Base-by-base conservation (phyloP, 768 basidiomycete genomes). In the Russula sp. region DNA sequence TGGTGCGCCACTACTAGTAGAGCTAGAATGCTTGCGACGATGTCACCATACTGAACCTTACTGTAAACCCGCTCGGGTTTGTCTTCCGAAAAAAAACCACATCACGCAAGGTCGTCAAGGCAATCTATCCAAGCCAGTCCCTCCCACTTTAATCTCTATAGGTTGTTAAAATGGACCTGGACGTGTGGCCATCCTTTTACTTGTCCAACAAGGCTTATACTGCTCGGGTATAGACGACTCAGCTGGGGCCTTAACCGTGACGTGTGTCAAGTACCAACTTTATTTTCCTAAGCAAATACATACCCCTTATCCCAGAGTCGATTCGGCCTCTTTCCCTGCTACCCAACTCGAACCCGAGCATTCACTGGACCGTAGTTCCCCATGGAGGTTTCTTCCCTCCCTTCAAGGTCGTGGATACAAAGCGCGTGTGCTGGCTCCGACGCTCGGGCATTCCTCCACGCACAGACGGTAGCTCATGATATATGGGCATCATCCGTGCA, bases 61-160 rank as follows among this genome's bases (percentile, higher is more conserved):
- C 10, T 48, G n/a, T 14, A 27, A 27, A 27, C 27, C 27, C 27
- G 2, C 22, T 48, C 22, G 22, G 9, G 0, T 47, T 47, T 22
- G 45, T 71, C 39, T 0, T 73, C 31, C 73, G 74, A 27, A 70
- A 66, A 16, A 73, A 74, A 5, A 70, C 76, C 61, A 74, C 73
- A 4, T 78, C 77, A 27, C 72, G 72, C 72, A 69, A 76, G 18
- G 62, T 71, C n/a, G 69, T 75, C 9, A 77, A 78, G 61, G 22
- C 76, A 10, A 50, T 42, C 11, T 77, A 73, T 74, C 67, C 75
- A 59, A 69, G 75, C 77, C 64, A 67, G 74, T 53, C 14, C n/a
- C 32, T 35, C 5, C 20, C 18, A 47, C 22, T n/a, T 35, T n/a
- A 9, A 18, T 67, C 39, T 40, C 45, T 20, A 6, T 8, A 75